phyloP scores from a whole-genome alignment of 371 early-diverging fungal genomes.

The Syncephalastrum monosporum region DNA sequence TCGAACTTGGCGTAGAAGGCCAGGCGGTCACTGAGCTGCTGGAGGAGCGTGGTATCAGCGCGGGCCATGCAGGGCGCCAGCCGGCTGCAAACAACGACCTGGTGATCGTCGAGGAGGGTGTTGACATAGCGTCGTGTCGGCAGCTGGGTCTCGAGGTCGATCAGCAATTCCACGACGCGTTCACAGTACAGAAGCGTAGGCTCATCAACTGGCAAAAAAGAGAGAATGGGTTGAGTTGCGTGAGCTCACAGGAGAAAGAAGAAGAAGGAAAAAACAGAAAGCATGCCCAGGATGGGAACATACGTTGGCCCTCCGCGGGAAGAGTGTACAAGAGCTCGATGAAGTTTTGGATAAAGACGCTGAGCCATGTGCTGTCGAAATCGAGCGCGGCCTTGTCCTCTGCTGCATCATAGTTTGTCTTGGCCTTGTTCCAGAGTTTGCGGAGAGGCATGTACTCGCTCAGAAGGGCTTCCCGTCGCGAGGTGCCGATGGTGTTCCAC shows the following conservation, averaged over 20 bases:
- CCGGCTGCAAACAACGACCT: constrained; percentile 63
- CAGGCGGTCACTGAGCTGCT: constrained; percentile 62
- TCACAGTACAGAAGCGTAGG: constrained; percentile 65
- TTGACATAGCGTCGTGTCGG: constrained; percentile 90
- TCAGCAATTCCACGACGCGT: constrained; percentile 80
- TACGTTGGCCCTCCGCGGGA: constrained; percentile 51
- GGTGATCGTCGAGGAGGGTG: constrained; percentile 78
- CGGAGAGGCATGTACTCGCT: constrained; percentile 55
- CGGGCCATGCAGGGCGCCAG: constrained; percentile 55
- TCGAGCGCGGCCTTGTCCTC: constrained; percentile 42
- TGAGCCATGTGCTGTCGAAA: constrained; percentile 62
- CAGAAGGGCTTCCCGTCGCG: constrained; percentile 55
- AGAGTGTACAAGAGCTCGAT: constrained; percentile 54
- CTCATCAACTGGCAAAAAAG: constrained; percentile 23
- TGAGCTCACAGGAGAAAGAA: no score
- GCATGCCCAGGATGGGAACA: no score
- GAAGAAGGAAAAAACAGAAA: no score
- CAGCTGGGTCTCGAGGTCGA: constrained; percentile 83
- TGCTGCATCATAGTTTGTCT: constrained; percentile 50
- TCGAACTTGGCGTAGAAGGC: constrained; percentile 74
- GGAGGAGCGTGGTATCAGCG: constrained; percentile 52
- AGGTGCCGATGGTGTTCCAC: constrained; percentile 50
- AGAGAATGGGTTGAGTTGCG: no score
- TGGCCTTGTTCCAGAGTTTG: constrained; percentile 65
- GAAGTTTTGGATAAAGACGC: constrained; percentile 55